Evolutionary conservation across 768 basidiomycete species (phyloP).

Genomic region (Floccularia luteovirens): DNA sequence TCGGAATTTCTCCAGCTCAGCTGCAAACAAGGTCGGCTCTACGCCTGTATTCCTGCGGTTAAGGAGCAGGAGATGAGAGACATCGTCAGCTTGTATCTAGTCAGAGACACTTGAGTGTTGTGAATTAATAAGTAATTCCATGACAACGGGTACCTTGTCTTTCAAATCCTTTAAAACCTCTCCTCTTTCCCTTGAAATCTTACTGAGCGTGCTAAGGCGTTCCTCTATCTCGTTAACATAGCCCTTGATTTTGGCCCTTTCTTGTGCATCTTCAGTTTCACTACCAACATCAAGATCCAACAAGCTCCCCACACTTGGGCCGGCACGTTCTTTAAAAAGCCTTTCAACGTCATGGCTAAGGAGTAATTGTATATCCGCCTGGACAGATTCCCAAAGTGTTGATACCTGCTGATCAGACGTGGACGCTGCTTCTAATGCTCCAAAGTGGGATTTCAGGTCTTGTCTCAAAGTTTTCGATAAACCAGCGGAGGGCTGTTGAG

Average conservation of each 20-base stretch:
- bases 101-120: neutral
- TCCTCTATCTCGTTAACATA: slow-evolving; percentile 76
- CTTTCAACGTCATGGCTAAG: slow-evolving; percentile 54
- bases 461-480: slow-evolving; percentile 64
- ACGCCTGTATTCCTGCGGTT: slow-evolving; percentile 80
- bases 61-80: slow-evolving; percentile 87
- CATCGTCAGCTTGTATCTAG: slow-evolving; percentile 93
- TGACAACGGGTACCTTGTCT: slow-evolving; percentile 79
- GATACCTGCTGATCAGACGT: slow-evolving; percentile 73
- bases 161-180: slow-evolving; percentile 92
- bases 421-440: slow-evolving; percentile 68
- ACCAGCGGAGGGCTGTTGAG: slow-evolving; percentile 75
- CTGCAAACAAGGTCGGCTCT: slow-evolving; percentile 84
- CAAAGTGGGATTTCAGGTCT: slow-evolving; percentile 72
- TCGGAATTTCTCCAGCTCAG: slow-evolving; percentile 92
- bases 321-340: slow-evolving; percentile 46
- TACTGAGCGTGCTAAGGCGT: slow-evolving; percentile 64
- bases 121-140: neutral
- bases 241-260: slow-evolving; percentile 58
- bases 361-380: slow-evolving; percentile 56
- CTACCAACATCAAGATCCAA: slow-evolving; percentile 64
- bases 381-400: slow-evolving; percentile 64
- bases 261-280: slow-evolving; percentile 56
- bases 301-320: slow-evolving; percentile 29
- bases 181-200: slow-evolving; percentile 78